These are phyloP conservation scores for Boehmeria nivea DNA, from an alignment of 306 rosid genomes.

Conservation along the genomic window DNA sequence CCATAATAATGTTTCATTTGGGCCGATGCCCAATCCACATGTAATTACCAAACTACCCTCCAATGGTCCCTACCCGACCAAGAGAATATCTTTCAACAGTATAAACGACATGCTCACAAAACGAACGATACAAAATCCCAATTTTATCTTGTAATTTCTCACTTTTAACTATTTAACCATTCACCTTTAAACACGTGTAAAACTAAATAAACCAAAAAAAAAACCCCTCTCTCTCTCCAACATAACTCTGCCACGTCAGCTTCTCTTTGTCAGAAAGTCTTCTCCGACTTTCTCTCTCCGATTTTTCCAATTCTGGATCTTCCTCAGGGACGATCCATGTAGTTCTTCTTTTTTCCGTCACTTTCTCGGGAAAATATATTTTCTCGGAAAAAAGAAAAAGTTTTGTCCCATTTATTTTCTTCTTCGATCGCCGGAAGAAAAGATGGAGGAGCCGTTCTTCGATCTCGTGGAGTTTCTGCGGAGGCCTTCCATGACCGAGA, in stretches of 20 bases:
- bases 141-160: too few relatives aligned
- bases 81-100: too few relatives aligned
- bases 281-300: neutral
- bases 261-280: neutral
- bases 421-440: neutral
- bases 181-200: neutral
- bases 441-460: conserved; percentile 74
- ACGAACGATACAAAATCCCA: too few relatives aligned
- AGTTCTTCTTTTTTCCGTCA: conserved; percentile 4
- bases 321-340: neutral
- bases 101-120: too few relatives aligned
- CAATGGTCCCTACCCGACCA: too few relatives aligned
- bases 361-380: conserved; percentile 7
- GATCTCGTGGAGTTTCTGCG: conserved; percentile 66
- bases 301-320: neutral
- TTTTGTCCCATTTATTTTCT: too few relatives aligned
- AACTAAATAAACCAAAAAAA: too few relatives aligned
- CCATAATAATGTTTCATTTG: too few relatives aligned
- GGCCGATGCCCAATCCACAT: too few relatives aligned
- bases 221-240: too few relatives aligned
- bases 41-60: too few relatives aligned
- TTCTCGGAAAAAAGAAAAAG: conserved; percentile 1
- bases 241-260: neutral
- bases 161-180: neutral
- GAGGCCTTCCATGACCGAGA: conserved; percentile 79